Percentiles rank a stretch among this genome's conserved stretches.
These are phyloP conservation scores for Xerocomellus chrysenteron DNA, from an alignment of 768 basidiomycete genomes.

Conservation along the genomic window DNA sequence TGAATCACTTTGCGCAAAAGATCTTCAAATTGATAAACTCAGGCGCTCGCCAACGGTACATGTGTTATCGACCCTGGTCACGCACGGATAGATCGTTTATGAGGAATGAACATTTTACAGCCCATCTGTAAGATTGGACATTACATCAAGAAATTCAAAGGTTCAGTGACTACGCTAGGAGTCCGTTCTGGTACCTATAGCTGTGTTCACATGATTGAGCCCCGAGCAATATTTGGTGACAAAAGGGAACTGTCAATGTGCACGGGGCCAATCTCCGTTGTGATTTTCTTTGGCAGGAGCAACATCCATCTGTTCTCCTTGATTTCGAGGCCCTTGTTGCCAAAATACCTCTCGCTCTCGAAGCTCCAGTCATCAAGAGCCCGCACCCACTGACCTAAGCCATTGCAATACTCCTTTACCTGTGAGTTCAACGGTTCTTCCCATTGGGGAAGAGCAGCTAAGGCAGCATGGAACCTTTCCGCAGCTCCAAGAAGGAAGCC, in stretches of 20 bases:
- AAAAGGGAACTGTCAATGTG: conserved; percentile 14
- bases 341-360: conserved; percentile 44
- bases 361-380: conserved; percentile 53
- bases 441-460: conserved; percentile 35
- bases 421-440: conserved; percentile 41
- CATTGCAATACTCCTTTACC: conserved; percentile 43
- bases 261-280: conserved; percentile 11
- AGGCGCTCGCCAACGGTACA: too few species aligned
- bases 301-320: conserved; percentile 32
- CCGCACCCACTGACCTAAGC: conserved; percentile 52
- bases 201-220: too few species aligned
- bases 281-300: conserved; percentile 26
- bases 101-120: too few species aligned
- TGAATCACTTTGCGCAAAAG: too few species aligned
- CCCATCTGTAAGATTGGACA: too few species aligned
- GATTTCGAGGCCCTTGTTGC: conserved; percentile 33
- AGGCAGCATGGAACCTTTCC: conserved; percentile 13
- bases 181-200: too few species aligned
- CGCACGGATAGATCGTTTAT: too few species aligned
- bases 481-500: background rate
- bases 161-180: too few species aligned
- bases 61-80: too few species aligned
- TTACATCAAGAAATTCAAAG: too few species aligned
- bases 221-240: background rate
- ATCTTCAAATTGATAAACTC: too few species aligned